Base-by-base conservation (phyloP, 441 rosid species). In the Mallotus japonicus region DNA sequence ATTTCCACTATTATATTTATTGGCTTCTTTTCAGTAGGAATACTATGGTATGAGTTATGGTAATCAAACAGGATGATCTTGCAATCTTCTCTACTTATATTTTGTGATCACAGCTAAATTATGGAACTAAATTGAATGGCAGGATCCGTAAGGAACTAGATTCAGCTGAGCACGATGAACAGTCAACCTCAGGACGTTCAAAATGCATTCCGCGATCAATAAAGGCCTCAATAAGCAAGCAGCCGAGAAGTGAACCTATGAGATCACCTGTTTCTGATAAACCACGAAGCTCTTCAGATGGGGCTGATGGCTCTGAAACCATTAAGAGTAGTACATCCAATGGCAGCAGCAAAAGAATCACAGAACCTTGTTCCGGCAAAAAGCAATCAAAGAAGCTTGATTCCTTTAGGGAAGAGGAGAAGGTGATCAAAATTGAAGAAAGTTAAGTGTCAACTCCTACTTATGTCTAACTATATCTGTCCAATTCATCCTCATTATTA, bases 401-500 rank as follows among this genome's bases (percentile, higher is more conserved):
- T 70, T 95, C 93, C 17, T 82, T 82, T 72, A 78, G 81, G 75
- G 94, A 87, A 81, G 88, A 83, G 14, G 92, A 90, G 79, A 85
- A 80, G 19, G 90, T 90, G 88, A 87, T 88, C 76, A 85, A 88
- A 81, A 90, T 91, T 3, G 99, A 92, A 73, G 98, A 95, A 95
- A 92, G 99, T 88, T 92, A 84, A 88, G 90, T 81, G 73, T 83
- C 44, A 69, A 85, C 77, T 79, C 78, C 79, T 37, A 37, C 40
- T 67, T 14, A 6, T 28, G 64, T 28, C 44, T 58, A 46, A 62
- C 56, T 10, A 14, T 13, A 9, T 44, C 59, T 57, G 28, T 22
- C 55, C 42, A 65, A 22, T 15, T 28, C 3, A 22, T 15, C 40
- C 28, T 50, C 5, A 4, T 7, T 34, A 4, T 49, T 5, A 49